These are phyloP conservation scores for Acanthamoeba polyphaga DNA, from an alignment of 208 protist genomes.

Conservation along the genomic window DNA sequence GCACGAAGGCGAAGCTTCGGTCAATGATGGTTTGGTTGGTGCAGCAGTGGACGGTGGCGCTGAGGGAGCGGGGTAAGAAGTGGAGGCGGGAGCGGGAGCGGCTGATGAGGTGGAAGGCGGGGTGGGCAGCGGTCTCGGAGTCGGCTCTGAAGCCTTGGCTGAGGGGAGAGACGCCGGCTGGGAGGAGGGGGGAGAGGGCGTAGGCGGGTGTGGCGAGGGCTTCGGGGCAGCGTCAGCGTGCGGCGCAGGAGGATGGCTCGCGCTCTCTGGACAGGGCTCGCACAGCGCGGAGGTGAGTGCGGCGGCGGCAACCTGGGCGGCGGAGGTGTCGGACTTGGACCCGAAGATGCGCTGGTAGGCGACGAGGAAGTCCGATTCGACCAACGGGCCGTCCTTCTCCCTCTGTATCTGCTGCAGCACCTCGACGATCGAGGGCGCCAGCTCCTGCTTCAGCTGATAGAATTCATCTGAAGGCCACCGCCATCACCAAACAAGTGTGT, in stretches of 20 bases:
- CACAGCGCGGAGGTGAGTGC: neutral
- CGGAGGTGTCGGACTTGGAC: neutral
- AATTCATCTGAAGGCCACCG: slow-evolving; percentile 16
- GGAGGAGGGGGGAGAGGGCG: too few species aligned
- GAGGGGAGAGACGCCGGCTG: too few species aligned
- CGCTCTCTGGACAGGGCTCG: neutral
- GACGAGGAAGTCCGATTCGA: slow-evolving; percentile 24
- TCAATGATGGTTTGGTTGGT: too few species aligned
- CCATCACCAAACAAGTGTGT: neutral
- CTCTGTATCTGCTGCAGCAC: slow-evolving; percentile 13
- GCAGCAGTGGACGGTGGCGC: neutral
- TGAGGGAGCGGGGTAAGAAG: neutral
- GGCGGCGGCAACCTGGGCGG: neutral
- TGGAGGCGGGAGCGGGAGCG: too few species aligned
- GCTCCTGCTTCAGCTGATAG: slow-evolving; percentile 67
- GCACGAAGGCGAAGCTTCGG: neutral
- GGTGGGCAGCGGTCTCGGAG: neutral
- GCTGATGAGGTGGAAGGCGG: neutral
- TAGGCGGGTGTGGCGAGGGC: too few species aligned
- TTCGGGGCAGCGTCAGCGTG: too few species aligned
- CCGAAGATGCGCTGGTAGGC: slow-evolving; percentile 63
- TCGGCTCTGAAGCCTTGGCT: too few species aligned
- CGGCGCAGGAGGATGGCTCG: too few species aligned
- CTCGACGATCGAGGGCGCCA: slow-evolving; percentile 29
- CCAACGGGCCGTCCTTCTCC: slow-evolving; percentile 41